Evolutionary conservation across 805 yeast genomes (phyloP).

Genomic region (Geotrichum ghanense): DNA sequence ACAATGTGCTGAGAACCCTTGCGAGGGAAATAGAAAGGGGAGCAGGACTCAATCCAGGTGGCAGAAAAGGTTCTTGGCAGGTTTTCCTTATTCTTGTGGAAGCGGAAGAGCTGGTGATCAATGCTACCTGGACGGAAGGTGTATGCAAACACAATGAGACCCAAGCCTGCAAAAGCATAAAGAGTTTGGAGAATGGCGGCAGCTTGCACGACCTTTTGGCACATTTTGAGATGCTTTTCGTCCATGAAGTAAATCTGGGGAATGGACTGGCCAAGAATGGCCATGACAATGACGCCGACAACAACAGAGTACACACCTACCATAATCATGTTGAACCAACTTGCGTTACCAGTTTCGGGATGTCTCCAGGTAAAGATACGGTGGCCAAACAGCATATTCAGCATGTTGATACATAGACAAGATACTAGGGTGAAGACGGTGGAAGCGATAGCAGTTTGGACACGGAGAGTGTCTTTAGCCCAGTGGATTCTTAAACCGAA

Average conservation of each 20-base stretch:
- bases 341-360: slow-evolving; percentile 52
- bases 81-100: slow-evolving; percentile 4
- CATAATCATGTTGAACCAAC: slow-evolving; percentile 34
- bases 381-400: slow-evolving; percentile 57
- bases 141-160: slow-evolving; percentile 40
- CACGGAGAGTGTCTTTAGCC: slow-evolving; percentile 38
- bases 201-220: slow-evolving; percentile 43
- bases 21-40: slow-evolving; percentile 46
- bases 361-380: slow-evolving; percentile 69
- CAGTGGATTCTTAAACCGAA: slow-evolving; percentile 47
- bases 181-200: slow-evolving; percentile 35
- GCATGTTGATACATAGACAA: slow-evolving; percentile 44
- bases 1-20: slow-evolving; percentile 32
- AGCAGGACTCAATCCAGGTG: slow-evolving; percentile 64
- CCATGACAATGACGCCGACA: slow-evolving; percentile 49
- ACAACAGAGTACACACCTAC: slow-evolving; percentile 41
- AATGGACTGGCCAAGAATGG: slow-evolving; percentile 42
- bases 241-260: slow-evolving; percentile 40
- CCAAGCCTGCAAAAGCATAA: slow-evolving; percentile 44
- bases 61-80: slow-evolving; percentile 40
- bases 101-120: slow-evolving; percentile 25
- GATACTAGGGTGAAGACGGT: slow-evolving; percentile 47
- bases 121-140: slow-evolving; percentile 43
- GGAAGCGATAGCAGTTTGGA: slow-evolving; percentile 43
- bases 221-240: slow-evolving; percentile 34